Evolutionary conservation across 176 grass and related monocot genomes (phyloP), one percentile per base, ranked within the genome.

Genomic region (Guadua angustifolia): DNA sequence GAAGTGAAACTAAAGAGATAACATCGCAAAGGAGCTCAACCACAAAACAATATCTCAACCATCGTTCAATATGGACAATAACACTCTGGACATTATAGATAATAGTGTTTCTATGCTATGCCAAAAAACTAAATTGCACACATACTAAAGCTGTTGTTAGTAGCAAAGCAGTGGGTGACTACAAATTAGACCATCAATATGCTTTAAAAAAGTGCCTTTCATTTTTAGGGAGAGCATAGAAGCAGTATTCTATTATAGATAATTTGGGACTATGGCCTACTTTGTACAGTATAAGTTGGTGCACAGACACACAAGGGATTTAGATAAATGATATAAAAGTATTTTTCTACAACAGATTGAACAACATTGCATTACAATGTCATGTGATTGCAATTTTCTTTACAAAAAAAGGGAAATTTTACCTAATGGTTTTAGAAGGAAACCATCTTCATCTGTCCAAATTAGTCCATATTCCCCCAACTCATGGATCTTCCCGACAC

Each of bases 371-470:
- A 78, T 55, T 64, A 72, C 72, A 35, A 65, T 5, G 35, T 46
- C 25, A 79, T 72, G 44, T 29, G 5, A 12, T 59, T 22, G 32
- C 67, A 72, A 50, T 19, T 82, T 86, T 70, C 32, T 81, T 32
- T 69, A 51, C 1, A 65, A 69, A 63, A 85, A 35, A 45, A 45
- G 73, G 49, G 53, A 71, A 74, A 70, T 5, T 71, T 80, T 77
- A 98, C 95, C 95, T 93, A 93, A 88, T 45, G 95, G 87, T 88
- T 93, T 92, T 79, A 98, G 85, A 86, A 91, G 69, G 83, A 98
- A 98, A 78, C 91, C 91, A 73, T 93, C 89, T 71, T 88, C 91
- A 43, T 98, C 95, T 81, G 90, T 92, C 95, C 79, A 95, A 71
- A 95, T 91, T 78, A 98, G 87, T 56, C 95, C 95, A 86, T 91